These are phyloP conservation scores for Mycena amicta DNA, from an alignment of 768 basidiomycete species.

Conservation along the genomic window DNA sequence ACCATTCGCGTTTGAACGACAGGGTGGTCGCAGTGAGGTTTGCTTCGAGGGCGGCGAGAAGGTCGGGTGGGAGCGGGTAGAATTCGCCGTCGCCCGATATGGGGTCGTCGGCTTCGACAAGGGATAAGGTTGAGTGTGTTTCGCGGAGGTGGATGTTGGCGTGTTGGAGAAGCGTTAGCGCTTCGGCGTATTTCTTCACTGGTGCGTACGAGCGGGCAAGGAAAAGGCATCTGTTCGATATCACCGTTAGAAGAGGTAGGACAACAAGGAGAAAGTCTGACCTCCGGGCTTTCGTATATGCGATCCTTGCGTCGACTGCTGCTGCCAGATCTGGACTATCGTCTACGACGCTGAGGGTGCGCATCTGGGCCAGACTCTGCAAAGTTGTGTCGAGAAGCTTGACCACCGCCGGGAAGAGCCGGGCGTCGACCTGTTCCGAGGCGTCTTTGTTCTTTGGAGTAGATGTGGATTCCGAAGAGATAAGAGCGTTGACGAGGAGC, in stretches of 20 bases:
- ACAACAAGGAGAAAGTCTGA: slow-evolving; percentile 32
- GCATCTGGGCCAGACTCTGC: slow-evolving; percentile 84
- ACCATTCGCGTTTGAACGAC: slow-evolving; percentile 75
- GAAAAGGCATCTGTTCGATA: slow-evolving; percentile 66
- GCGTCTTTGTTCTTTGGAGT: slow-evolving; percentile 39
- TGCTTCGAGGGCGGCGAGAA: slow-evolving; percentile 56
- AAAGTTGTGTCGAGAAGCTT: slow-evolving; percentile 86
- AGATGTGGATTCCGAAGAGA: slow-evolving; percentile 40
- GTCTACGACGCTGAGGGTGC: slow-evolving; percentile 81
- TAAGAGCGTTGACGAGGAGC: slow-evolving; percentile 69
- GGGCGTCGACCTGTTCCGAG: slow-evolving; percentile 70
- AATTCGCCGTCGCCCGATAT: slow-evolving; percentile 46
- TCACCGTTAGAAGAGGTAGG: neutral
- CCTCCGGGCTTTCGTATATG: slow-evolving; percentile 77
- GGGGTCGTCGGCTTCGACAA: slow-evolving; percentile 45
- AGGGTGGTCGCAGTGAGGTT: slow-evolving; percentile 48
- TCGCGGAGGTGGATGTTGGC: slow-evolving; percentile 77
- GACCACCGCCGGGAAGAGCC: slow-evolving; percentile 84
- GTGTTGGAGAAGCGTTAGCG: slow-evolving; percentile 70
- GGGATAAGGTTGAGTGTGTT: slow-evolving; percentile 53
- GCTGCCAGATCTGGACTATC: slow-evolving; percentile 83
- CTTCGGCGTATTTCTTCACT: slow-evolving; percentile 72
- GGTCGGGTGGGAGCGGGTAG: slow-evolving; percentile 52
- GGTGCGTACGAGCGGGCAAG: slow-evolving; percentile 76
- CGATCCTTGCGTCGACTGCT: slow-evolving; percentile 74